phyloP scores from a whole-genome alignment of 352 stramenopile genomes.

The Phytopythium delawarense region DNA sequence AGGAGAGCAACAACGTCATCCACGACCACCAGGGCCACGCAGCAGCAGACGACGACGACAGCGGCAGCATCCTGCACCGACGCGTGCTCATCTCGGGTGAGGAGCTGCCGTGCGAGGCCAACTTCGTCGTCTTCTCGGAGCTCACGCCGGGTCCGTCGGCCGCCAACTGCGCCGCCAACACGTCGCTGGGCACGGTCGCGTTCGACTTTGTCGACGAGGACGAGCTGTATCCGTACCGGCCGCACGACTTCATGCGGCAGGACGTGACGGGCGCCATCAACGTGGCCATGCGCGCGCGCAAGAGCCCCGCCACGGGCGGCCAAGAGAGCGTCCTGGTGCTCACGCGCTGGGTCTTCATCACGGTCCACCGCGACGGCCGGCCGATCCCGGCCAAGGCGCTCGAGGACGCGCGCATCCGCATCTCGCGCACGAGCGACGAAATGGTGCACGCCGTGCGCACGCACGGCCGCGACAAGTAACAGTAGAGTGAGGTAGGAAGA shows the following conservation, averaged over 20 bases:
- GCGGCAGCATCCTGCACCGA: conserved; percentile 16
- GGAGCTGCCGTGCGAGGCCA: conserved; percentile 25
- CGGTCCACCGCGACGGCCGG: conserved; percentile 15
- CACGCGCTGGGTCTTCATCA: conserved; percentile 27
- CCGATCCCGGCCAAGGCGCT: conserved; percentile 11
- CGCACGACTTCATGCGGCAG: conserved; percentile 18
- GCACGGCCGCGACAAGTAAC: not conserved
- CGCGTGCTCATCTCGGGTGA: conserved; percentile 19
- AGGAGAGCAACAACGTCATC: conserved; percentile 10
- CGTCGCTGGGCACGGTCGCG: conserved; percentile 11
- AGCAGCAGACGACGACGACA: conserved; percentile 13
- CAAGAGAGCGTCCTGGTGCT: conserved; percentile 18
- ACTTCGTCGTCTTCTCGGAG: conserved; percentile 32
- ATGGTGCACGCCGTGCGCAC: conserved; percentile 21
- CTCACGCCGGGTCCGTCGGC: conserved; percentile 8
- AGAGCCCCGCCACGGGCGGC: not conserved
- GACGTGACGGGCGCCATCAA: conserved; percentile 23
- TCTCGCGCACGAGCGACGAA: conserved; percentile 19
- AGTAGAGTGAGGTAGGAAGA: not conserved
- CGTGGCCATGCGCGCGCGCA: conserved; percentile 12
- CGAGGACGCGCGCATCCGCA: conserved; percentile 15
- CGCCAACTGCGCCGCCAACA: not conserved
- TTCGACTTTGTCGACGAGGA: conserved; percentile 34
- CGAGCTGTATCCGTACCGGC: conserved; percentile 26
- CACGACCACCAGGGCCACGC: not conserved